phyloP scores from a whole-genome alignment of 768 basidiomycete genomes.

The Tricholoma furcatifolium region DNA sequence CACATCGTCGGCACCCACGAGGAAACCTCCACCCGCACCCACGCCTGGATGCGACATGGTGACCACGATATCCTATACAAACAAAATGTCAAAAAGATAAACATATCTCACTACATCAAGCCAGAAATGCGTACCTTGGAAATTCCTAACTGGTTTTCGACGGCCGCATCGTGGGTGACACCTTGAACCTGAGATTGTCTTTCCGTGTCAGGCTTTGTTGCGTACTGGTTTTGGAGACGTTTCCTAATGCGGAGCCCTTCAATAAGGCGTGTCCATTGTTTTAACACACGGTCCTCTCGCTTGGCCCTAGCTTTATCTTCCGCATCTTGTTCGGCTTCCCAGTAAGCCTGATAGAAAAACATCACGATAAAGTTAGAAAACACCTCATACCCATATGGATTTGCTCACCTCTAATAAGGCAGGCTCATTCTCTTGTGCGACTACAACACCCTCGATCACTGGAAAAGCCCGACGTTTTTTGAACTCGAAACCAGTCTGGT shows the following conservation, averaged over 20 bases:
- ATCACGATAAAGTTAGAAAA: conserved; percentile 6
- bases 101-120: not conserved
- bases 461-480: conserved; percentile 88
- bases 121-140: conserved; percentile 6
- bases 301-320: conserved; percentile 76
- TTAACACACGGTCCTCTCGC: conserved; percentile 75
- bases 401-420: conserved; percentile 67
- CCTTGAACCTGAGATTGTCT: conserved; percentile 12
- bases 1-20: conserved; percentile 68
- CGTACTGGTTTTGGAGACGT: conserved; percentile 80
- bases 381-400: conserved; percentile 2
- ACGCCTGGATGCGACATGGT: conserved; percentile 18
- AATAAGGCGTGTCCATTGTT: conserved; percentile 86
- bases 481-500: conserved; percentile 94
- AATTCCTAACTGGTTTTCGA: not conserved
- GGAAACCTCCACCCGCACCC: conserved; percentile 58
- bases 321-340: conserved; percentile 75
- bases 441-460: conserved; percentile 80
- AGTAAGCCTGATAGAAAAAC: conserved; percentile 64
- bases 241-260: conserved; percentile 86
- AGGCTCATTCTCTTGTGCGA: conserved; percentile 77
- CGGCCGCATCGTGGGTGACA: not conserved
- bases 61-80: conserved; percentile 15
- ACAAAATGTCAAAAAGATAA: conserved; percentile 4
- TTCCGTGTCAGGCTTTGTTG: conserved; percentile 25